Conservation (phyloP, 345 rosid species). For the Rhodomyrtus tomentosa region DNA sequence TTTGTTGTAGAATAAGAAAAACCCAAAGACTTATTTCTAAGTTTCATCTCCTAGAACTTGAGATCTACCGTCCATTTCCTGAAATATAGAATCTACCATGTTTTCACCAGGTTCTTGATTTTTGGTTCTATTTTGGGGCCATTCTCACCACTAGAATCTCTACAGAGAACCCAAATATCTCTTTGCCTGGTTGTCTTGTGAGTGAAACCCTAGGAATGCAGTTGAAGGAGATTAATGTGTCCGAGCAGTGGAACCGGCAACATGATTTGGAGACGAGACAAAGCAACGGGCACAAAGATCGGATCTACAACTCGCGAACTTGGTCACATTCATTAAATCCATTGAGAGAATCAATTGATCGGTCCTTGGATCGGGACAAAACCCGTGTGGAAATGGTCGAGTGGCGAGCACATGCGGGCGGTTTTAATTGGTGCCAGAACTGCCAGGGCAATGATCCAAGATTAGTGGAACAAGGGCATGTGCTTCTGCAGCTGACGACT, state of each 20-base stretch:
- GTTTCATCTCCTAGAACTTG: too few species aligned
- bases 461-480: neutral
- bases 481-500: neutral
- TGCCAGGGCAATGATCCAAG: neutral
- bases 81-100: too few species aligned
- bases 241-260: neutral
- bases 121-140: too few species aligned
- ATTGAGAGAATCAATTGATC: neutral
- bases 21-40: too few species aligned
- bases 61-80: too few species aligned
- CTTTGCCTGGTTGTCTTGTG: neutral
- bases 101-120: too few species aligned
- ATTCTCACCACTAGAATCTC: too few species aligned
- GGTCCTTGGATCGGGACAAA: neutral
- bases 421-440: neutral
- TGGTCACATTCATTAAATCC: neutral
- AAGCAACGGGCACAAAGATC: slow-evolving; percentile 3
- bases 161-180: neutral
- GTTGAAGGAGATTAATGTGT: neutral
- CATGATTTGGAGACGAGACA: neutral
- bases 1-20: too few species aligned
- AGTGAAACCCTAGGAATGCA: neutral
- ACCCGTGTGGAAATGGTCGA: neutral
- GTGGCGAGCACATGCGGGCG: neutral
- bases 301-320: neutral